Conservation (phyloP, 495 filamentous ascomycete species). For the Daldinia childiae region DNA sequence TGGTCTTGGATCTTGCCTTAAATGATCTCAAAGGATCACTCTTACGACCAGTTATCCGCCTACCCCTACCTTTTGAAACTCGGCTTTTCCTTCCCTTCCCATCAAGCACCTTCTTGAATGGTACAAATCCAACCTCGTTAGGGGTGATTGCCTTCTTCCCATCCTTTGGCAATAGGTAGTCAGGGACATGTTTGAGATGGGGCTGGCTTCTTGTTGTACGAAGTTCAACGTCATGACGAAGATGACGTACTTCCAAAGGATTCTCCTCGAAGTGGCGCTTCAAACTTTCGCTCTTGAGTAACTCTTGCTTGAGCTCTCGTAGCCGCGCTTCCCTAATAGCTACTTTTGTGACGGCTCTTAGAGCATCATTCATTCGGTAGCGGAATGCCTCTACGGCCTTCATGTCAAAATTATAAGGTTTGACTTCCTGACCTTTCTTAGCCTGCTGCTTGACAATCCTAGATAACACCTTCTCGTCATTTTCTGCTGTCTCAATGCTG, state of each 20-base stretch:
- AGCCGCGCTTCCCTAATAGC: slow-evolving; percentile 90
- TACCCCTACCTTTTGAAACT: slow-evolving; percentile 65
- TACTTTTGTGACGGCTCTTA: slow-evolving; percentile 54
- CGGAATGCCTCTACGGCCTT: slow-evolving; percentile 89
- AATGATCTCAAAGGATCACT: slow-evolving; percentile 91
- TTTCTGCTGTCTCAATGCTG: slow-evolving; percentile 69
- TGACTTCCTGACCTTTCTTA: slow-evolving; percentile 78
- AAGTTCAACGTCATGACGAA: slow-evolving; percentile 91
- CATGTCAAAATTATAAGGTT: slow-evolving; percentile 95
- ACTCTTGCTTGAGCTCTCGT: slow-evolving; percentile 84
- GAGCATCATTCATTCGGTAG: slow-evolving; percentile 91
- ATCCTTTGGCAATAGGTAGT: slow-evolving; percentile 87
- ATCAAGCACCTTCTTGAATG: slow-evolving; percentile 69
- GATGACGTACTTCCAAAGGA: slow-evolving; percentile 82
- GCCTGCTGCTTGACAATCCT: slow-evolving; percentile 77
- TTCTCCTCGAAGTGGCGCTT: slow-evolving; percentile 98
- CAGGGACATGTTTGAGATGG: slow-evolving; percentile 94
- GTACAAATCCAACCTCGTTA: slow-evolving; percentile 75
- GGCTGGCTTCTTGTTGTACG: slow-evolving; percentile 80
- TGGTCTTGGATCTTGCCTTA: slow-evolving; percentile 64
- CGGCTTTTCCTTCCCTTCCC: slow-evolving; percentile 78
- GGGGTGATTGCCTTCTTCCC: slow-evolving; percentile 72
- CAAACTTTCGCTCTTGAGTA: slow-evolving; percentile 91
- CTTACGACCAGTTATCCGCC: slow-evolving; percentile 62
- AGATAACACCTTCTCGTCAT: slow-evolving; percentile 84